Evolutionary conservation across 2,329 filamentous ascomycete genomes (phyloP).

Genomic region (Cladosporium sp.): DNA sequence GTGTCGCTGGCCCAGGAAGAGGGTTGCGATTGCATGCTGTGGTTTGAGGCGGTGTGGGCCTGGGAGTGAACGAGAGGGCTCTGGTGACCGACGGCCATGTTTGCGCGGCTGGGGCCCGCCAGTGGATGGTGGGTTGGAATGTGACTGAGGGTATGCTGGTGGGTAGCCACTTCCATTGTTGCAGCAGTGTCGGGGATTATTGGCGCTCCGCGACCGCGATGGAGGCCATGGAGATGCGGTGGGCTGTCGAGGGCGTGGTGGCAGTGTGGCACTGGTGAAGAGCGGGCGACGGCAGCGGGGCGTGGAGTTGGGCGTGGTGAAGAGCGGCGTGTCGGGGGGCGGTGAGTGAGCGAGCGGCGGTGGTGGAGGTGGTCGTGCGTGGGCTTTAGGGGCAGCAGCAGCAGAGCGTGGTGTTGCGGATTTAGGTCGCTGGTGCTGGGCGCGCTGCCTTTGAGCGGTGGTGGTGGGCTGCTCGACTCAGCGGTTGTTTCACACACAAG

Average conservation of each 20-base stretch:
- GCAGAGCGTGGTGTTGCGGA: slow-evolving; percentile 33
- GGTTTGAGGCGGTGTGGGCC: slow-evolving; percentile 47
- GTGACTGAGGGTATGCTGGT: slow-evolving; percentile 10
- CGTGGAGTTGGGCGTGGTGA: not conserved
- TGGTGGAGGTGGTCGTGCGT: not conserved
- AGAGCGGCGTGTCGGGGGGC: not conserved
- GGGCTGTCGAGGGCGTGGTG: slow-evolving; percentile 1
- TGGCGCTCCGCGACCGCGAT: slow-evolving; percentile 6
- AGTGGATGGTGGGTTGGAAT: slow-evolving; percentile 17
- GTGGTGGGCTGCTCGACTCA: slow-evolving; percentile 7
- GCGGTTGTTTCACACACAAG: slow-evolving; percentile 18
- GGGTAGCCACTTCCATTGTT: slow-evolving; percentile 19
- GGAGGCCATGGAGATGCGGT: slow-evolving; percentile 16
- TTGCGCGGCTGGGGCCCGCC: slow-evolving; percentile 16
- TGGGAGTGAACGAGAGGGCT: slow-evolving; percentile 43
- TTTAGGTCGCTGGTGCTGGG: not conserved
- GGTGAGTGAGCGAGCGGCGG: not conserved
- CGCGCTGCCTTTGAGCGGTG: not conserved
- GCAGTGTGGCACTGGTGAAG: slow-evolving; percentile 1
- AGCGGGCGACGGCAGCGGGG: not conserved
- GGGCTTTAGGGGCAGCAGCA: slow-evolving; percentile 19
- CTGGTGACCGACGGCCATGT: slow-evolving; percentile 26
- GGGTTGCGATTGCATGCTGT: slow-evolving; percentile 49
- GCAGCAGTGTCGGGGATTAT: slow-evolving; percentile 6
- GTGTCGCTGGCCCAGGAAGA: slow-evolving; percentile 50